A percentile compares a stretch with the other conserved stretches of the same genome.
These are phyloP conservation scores for Cadophora sp. DNA, from an alignment of 2,329 filamentous ascomycete genomes.

Conservation along the genomic window DNA sequence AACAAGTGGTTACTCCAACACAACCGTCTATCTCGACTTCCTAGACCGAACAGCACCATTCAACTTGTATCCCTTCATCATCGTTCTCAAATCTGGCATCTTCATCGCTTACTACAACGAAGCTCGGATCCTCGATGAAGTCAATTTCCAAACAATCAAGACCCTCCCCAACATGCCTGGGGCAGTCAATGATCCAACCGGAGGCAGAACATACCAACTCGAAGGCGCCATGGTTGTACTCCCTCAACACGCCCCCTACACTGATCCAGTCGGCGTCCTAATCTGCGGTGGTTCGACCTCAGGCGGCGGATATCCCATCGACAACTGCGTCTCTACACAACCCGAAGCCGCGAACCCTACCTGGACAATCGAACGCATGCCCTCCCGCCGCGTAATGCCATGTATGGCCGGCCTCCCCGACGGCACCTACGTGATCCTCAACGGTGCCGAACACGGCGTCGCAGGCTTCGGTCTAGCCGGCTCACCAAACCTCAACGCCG, in stretches of 20 bases:
- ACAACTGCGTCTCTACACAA: slow-evolving; percentile 70
- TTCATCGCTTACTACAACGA: slow-evolving; percentile 72
- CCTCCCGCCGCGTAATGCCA: slow-evolving; percentile 66
- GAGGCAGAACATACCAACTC: slow-evolving; percentile 71
- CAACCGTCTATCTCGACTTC: slow-evolving; percentile 64
- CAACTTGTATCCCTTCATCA: slow-evolving; percentile 71
- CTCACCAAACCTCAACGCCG: slow-evolving; percentile 64
- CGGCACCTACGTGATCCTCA: slow-evolving; percentile 69
- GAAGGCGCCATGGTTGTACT: slow-evolving; percentile 68
- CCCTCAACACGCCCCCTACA: slow-evolving; percentile 68
- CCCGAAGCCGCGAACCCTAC: slow-evolving; percentile 61
- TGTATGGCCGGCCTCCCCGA: slow-evolving; percentile 70
- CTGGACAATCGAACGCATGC: slow-evolving; percentile 74
- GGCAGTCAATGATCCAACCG: slow-evolving; percentile 63
- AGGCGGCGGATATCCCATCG: slow-evolving; percentile 60
- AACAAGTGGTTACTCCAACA: slow-evolving; percentile 44
- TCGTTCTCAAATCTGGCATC: slow-evolving; percentile 67
- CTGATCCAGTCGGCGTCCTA: slow-evolving; percentile 63
- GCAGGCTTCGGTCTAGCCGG: slow-evolving; percentile 68
- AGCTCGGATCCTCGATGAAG: slow-evolving; percentile 67
- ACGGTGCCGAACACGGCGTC: slow-evolving; percentile 64
- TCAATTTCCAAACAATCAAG: slow-evolving; percentile 61
- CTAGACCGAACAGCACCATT: slow-evolving; percentile 68
- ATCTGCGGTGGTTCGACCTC: slow-evolving; percentile 70
- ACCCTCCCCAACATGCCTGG: slow-evolving; percentile 68